Conservation (phyloP, 495 filamentous ascomycete species). For the Aspergillus diversus region DNA sequence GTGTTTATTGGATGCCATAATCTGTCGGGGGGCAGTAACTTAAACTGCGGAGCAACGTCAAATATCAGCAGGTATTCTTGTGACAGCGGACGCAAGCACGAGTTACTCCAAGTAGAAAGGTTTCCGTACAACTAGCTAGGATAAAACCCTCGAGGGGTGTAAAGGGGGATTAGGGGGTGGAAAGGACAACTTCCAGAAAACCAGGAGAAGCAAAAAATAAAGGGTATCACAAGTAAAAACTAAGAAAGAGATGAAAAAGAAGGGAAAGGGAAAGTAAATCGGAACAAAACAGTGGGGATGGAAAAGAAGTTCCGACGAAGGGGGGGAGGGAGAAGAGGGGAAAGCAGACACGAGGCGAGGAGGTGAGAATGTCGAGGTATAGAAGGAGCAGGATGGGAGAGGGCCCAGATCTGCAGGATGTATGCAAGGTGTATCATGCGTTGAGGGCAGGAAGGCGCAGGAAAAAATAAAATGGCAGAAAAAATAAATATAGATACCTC, state of each 20-base stretch:
- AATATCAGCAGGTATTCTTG: slow-evolving; percentile 2
- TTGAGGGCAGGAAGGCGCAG: not conserved
- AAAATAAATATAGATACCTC: slow-evolving; percentile 1
- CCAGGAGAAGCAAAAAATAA: not conserved
- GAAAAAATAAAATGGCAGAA: slow-evolving; percentile 8
- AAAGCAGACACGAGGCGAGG: not conserved
- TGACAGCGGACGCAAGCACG: not conserved
- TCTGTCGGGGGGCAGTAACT: not conserved
- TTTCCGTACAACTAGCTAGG: not conserved
- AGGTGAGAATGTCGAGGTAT: slow-evolving; percentile 4
- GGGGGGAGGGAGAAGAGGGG: not conserved
- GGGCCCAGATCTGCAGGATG: no score
- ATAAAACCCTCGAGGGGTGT: not conserved
- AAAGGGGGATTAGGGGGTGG: not conserved
- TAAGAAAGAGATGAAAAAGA: slow-evolving; percentile 5
- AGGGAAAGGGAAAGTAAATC: not conserved
- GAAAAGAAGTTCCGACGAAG: not conserved
- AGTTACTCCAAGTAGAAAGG: not conserved
- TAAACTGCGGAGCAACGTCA: not conserved
- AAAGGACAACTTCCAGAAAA: not conserved
- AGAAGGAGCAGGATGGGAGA: not conserved
- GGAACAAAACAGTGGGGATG: not conserved
- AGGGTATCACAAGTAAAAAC: slow-evolving; percentile 10
- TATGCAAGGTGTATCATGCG: no score
- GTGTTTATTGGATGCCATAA: slow-evolving; percentile 15